phyloP scores from a whole-genome alignment of 2,329 filamentous ascomycete species.

The Paracamarosporium sp. region DNA sequence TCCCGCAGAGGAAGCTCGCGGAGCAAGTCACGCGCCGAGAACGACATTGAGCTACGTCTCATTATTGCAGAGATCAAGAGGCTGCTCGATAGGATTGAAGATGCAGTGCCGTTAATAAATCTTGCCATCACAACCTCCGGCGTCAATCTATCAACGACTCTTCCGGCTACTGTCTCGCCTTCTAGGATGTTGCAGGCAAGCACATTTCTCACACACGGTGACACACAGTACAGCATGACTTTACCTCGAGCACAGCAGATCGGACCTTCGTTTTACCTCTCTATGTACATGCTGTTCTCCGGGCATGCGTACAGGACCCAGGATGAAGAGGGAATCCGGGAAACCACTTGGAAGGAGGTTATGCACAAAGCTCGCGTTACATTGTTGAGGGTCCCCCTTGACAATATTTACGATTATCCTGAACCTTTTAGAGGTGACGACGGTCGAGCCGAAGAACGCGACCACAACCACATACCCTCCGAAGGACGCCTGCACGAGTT shows the following conservation, averaged over 20 bases:
- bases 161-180: constrained; percentile 85
- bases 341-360: constrained; percentile 92
- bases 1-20: constrained; percentile 52
- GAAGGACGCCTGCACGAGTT: constrained; percentile 67
- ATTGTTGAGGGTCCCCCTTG: constrained; percentile 73
- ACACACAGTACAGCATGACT: constrained; percentile 77
- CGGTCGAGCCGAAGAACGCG: constrained; percentile 19
- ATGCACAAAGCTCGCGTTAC: constrained; percentile 91
- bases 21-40: constrained; percentile 60
- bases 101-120: constrained; percentile 89
- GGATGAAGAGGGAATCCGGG: constrained; percentile 63
- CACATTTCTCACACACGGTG: constrained; percentile 85
- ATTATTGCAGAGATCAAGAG: constrained; percentile 79
- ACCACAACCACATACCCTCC: constrained; percentile 43
- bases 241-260: constrained; percentile 75
- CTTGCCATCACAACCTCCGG: constrained; percentile 94
- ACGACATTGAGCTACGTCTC: constrained; percentile 68
- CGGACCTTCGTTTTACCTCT: constrained; percentile 84
- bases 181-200: constrained; percentile 92
- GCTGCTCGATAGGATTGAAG: constrained; percentile 81
- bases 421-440: constrained; percentile 25
- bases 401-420: constrained; percentile 57
- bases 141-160: constrained; percentile 79
- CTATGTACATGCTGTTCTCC: constrained; percentile 93
- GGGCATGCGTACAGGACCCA: constrained; percentile 71